A percentile compares a stretch with the other conserved stretches of the same genome.
These are phyloP conservation scores for Suhomyces xylopsoci DNA, from an alignment of 805 yeast species.

Conservation along the genomic window DNA sequence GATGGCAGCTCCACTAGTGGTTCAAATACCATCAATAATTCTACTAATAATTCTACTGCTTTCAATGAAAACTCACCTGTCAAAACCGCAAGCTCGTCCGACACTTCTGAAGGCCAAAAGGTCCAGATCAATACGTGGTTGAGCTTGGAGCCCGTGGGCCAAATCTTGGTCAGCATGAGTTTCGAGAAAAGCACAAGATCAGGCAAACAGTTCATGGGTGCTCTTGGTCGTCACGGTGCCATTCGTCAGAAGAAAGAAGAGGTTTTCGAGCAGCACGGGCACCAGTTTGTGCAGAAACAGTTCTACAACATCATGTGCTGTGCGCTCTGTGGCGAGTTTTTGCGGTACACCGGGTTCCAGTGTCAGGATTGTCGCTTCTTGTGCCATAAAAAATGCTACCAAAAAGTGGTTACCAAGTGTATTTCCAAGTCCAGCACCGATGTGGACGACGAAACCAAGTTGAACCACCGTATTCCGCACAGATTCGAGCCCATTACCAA, in stretches of 20 bases:
- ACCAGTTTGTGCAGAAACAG: slow-evolving; percentile 92
- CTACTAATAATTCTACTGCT: not conserved
- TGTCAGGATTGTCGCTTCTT: slow-evolving; percentile 81
- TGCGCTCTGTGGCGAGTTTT: slow-evolving; percentile 94
- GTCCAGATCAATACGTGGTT: slow-evolving; percentile 77
- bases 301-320: slow-evolving; percentile 96
- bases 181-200: slow-evolving; percentile 60
- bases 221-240: slow-evolving; percentile 89
- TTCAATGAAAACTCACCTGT: not conserved
- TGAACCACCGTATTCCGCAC: slow-evolving; percentile 96
- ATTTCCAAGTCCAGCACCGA: slow-evolving; percentile 73
- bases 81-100: not conserved
- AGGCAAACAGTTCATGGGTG: slow-evolving; percentile 42
- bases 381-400: slow-evolving; percentile 79
- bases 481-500: slow-evolving; percentile 90
- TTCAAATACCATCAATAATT: not conserved
- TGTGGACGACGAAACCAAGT: slow-evolving; percentile 69
- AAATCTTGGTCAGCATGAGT: slow-evolving; percentile 70
- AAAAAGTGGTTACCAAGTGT: slow-evolving; percentile 79
- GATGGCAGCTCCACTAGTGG: not conserved
- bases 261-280: slow-evolving; percentile 93
- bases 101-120: slow-evolving; percentile 13
- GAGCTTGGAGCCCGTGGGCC: slow-evolving; percentile 91
- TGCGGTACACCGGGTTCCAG: slow-evolving; percentile 82
- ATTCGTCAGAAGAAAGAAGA: slow-evolving; percentile 90